A percentile compares a stretch with the other conserved stretches of the same genome.
phyloP scores from a whole-genome alignment of 2,329 filamentous ascomycete species.

The Phoma sp. region DNA sequence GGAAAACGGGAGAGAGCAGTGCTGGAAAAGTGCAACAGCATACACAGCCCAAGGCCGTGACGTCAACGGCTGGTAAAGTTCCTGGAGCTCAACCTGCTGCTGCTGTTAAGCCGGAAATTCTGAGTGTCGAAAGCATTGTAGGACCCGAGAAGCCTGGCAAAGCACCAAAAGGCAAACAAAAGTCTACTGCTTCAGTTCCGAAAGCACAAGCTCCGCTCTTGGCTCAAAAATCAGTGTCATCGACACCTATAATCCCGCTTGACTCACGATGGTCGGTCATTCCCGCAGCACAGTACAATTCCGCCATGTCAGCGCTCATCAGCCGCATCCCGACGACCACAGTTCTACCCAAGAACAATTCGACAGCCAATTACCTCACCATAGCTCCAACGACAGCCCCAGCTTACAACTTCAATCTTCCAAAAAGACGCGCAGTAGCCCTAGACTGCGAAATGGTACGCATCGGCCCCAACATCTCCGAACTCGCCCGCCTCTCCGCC shows the following conservation, averaged over 20 bases:
- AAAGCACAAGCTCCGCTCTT: neutral
- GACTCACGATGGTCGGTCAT: constrained; percentile 2
- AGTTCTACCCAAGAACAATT: neutral
- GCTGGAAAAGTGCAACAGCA: too few relatives aligned
- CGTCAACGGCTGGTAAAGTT: too few relatives aligned
- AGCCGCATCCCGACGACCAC: neutral
- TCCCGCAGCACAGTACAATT: neutral
- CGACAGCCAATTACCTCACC: neutral
- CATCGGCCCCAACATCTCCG: constrained; percentile 10
- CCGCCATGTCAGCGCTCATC: neutral
- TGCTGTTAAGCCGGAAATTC: neutral
- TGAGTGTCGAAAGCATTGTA: too few relatives aligned
- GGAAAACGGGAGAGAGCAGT: too few relatives aligned
- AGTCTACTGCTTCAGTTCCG: neutral
- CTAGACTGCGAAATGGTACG: constrained; percentile 19
- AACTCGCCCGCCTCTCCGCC: constrained; percentile 49
- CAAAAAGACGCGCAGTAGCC: neutral
- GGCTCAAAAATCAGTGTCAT: neutral
- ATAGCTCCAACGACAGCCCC: neutral
- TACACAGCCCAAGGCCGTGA: too few relatives aligned
- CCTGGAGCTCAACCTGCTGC: too few relatives aligned
- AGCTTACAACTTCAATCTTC: neutral
- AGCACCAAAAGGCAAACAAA: neutral
- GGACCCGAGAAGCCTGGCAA: neutral
- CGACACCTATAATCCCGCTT: neutral